Evolutionary conservation across 2,329 filamentous ascomycete genomes (phyloP), one percentile per base, ranked within the genome.

Genomic region (Aureobasidium vineae): DNA sequence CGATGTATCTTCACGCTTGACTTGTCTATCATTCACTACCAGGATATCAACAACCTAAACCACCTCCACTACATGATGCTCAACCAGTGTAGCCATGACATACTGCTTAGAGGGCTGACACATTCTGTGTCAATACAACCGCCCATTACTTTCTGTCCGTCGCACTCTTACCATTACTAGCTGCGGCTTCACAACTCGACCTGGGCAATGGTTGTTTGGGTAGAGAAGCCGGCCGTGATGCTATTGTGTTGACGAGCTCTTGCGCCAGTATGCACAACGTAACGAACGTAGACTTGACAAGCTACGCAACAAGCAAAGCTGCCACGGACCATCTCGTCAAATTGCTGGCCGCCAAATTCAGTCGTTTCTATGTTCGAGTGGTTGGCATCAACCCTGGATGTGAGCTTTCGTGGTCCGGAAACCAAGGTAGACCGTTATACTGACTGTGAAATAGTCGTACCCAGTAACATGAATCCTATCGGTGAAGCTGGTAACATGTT

Each of bases 261-360:
- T 84, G 82, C 69, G 81, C 82, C 2, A 83, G 81, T 70, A 80
- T 83, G 77, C 82, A 83, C 67, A 83, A 83, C 71, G 79, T 72
- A 1, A 84, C 82, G 1, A 84, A 84, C 69, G 76, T 84, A 3
- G 82, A 84, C 68, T 72, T 84, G 70, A 83, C 81, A 5, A 82
- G 79, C 69, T 84, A 84, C 68, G 81, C 81, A 0, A 72, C 79
- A 0, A 84, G 80, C 68, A 84, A 84, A 69, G 82, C 82, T 1
- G 82, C 81, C 0, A 83, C 81, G 1, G 82, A 84, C 71, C 82
- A 84, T 74, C 70, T 84, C 16, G 82, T 84, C 2, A 76, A 71
- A 59, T 71, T 84, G 64, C 68, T 85, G 65, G 82, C 82, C 6
- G 76, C 77, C 7, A 84, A 84, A 69, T 84, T 82, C 67, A 73